Evolutionary conservation across 164 flowering plant genomes (phyloP), one percentile per base, ranked within the genome.

Genomic region (Macadamia tetraphylla): DNA sequence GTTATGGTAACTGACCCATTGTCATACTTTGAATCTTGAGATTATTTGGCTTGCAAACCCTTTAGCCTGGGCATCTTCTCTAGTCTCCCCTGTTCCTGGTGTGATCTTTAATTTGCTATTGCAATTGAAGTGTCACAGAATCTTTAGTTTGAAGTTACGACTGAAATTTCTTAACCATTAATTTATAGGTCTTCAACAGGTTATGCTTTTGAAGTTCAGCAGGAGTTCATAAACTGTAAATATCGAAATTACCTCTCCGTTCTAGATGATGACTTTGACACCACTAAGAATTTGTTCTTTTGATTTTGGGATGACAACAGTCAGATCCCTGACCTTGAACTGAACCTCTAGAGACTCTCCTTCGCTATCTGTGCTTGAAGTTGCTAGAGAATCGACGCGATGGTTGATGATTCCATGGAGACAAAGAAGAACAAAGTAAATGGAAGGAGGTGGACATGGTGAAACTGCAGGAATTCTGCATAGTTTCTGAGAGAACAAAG

Each of bases 321-420:
- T 85, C 67, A 92, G 80, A 71, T 83, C 91, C 60, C 70, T 86
- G 60, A 94, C 98, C 75, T 94, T 86, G 6, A 94, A 94, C 53
- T 91, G 82, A 29, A 82, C 80, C 71, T 81, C 81, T 52, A 75
- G 71, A 35, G 73, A 52, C 4, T 60, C 73, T 3, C 29, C 67
- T 0, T 29, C 63, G 52, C 62, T 30, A 32, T 48, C 73, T 15
- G n/a, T 30, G 60, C 63, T 48, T 14, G 77, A 64, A 66, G 73
- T 57, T 3, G 69, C 60, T 11, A 82, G 78, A 67, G 83, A 71
- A 42, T 81, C 81, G 63, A 79, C 77, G 71, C 84, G 57, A 43
- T 76, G 56, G 64, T 18, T 40, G 66, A 58, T 69, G 65, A 57
- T 55, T 62, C 60, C n/a, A 58, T 64, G 58, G 55, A 60, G 62